Evolutionary conservation across 2,329 filamentous ascomycete genomes (phyloP).

Genomic region (Aspergillus quadrilineatus): DNA sequence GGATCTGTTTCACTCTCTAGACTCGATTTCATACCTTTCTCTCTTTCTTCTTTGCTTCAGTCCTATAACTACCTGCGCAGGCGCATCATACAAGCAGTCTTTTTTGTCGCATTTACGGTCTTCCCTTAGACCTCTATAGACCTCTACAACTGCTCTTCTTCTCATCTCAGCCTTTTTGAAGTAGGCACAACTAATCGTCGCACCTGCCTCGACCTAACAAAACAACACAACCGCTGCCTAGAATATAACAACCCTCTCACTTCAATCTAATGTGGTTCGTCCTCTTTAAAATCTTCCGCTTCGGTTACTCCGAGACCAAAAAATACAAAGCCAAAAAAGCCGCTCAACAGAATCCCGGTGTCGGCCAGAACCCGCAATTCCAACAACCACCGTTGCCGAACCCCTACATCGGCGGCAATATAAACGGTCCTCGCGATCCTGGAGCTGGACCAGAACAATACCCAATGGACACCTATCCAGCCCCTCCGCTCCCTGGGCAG

Average conservation of each 20-base stretch:
- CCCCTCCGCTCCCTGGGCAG: conserved; percentile 15
- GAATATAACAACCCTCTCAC: not conserved
- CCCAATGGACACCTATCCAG: conserved; percentile 10
- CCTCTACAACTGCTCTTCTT: not conserved
- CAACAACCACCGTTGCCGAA: conserved; percentile 11
- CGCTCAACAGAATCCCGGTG: conserved; percentile 9
- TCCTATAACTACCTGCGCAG: conserved; percentile 16
- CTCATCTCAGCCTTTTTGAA: not conserved
- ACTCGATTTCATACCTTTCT: conserved; percentile 15
- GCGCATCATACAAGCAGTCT: conserved; percentile 7
- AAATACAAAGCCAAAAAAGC: conserved; percentile 31
- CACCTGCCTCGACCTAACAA: not conserved
- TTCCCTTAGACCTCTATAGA: not conserved
- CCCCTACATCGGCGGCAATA: conserved; percentile 1
- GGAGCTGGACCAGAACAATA: not conserved
- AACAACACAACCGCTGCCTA: not conserved
- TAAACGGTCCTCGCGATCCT: not conserved
- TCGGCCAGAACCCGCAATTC: conserved; percentile 3
- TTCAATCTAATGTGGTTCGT: conserved; percentile 29
- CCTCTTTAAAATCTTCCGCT: conserved; percentile 28
- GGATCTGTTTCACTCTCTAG: conserved; percentile 9
- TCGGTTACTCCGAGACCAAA: conserved; percentile 31
- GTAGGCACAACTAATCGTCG: not conserved
- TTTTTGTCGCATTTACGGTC: not conserved
- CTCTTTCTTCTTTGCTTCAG: conserved; percentile 12